These are phyloP conservation scores for Litchi chinensis DNA, from an alignment of 345 rosid species.

Conservation along the genomic window DNA sequence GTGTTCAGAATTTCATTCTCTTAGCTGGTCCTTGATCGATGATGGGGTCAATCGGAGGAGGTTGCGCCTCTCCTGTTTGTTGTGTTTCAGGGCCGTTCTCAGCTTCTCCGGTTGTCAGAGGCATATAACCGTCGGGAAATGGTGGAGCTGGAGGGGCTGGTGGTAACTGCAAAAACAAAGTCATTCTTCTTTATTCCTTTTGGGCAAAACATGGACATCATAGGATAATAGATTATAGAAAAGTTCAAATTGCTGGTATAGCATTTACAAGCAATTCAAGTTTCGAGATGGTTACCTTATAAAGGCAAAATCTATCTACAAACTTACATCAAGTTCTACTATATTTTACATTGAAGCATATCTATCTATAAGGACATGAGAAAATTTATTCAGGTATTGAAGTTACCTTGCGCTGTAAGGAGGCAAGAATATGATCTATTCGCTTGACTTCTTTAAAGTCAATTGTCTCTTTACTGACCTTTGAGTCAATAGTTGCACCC, in stretches of 20 bases:
- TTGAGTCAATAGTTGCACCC: conserved; percentile 55
- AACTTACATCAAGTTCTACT: neutral
- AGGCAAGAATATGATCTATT: conserved; percentile 73
- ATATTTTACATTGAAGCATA: neutral
- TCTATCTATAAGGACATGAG: neutral
- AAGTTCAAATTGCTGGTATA: neutral
- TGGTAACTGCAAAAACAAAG: conserved; percentile 53
- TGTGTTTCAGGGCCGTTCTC: conserved; percentile 69
- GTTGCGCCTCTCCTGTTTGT: conserved; percentile 60
- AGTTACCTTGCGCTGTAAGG: conserved; percentile 82
- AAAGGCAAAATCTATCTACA: neutral
- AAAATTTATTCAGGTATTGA: neutral
- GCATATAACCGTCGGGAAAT: conserved; percentile 84
- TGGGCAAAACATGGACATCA: neutral
- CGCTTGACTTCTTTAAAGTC: conserved; percentile 91
- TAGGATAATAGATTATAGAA: neutral
- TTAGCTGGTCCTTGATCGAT: too few relatives aligned
- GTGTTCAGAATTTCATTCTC: too few relatives aligned
- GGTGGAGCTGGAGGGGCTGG: conserved; percentile 93
- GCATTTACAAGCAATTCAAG: neutral
- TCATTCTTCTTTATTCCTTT: neutral
- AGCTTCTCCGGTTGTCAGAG: conserved; percentile 52
- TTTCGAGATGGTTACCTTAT: neutral
- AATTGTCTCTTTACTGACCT: conserved; percentile 60
- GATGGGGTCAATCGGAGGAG: too few relatives aligned